Conservation (phyloP, 23 red algal genomes). For the Chondrus crispus region DNA sequence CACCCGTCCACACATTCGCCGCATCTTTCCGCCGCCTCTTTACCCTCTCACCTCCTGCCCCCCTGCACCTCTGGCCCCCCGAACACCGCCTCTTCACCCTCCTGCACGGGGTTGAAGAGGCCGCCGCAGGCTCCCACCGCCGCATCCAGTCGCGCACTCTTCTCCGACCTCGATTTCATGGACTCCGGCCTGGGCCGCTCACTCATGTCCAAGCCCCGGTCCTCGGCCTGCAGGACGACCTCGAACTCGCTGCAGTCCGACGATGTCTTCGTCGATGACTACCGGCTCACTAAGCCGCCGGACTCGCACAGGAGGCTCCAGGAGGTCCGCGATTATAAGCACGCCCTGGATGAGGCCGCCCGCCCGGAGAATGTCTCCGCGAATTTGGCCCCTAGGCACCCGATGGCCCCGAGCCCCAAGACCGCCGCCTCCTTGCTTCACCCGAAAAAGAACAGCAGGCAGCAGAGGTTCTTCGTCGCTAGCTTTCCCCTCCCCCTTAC, state of each 20-base stretch:
- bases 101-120: too few relatives aligned
- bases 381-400: not conserved
- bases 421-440: not conserved
- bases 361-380: not conserved
- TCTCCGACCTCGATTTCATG: conserved; percentile 77
- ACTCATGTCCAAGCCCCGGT: conserved; percentile 37
- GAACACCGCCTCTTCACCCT: too few relatives aligned
- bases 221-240: conserved; percentile 37
- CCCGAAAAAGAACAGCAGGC: conserved; percentile 1
- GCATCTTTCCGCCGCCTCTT: too few relatives aligned
- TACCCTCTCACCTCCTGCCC: too few relatives aligned
- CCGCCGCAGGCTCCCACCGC: too few relatives aligned
- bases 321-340: conserved; percentile 68
- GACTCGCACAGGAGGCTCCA: conserved; percentile 68
- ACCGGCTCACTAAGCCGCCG: conserved; percentile 59
- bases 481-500: conserved; percentile 59
- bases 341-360: not conserved
- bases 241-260: conserved; percentile 33
- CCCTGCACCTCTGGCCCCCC: too few relatives aligned
- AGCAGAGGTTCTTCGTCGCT: conserved; percentile 51
- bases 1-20: too few relatives aligned
- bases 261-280: conserved; percentile 71
- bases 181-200: conserved; percentile 77
- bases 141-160: too few relatives aligned
- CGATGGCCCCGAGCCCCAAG: not conserved